Percentiles rank a stretch among this genome's conserved stretches.
These are phyloP conservation scores for Ceratocystis cacaofunesta DNA, from an alignment of 2,329 filamentous ascomycete genomes.

Conservation along the genomic window DNA sequence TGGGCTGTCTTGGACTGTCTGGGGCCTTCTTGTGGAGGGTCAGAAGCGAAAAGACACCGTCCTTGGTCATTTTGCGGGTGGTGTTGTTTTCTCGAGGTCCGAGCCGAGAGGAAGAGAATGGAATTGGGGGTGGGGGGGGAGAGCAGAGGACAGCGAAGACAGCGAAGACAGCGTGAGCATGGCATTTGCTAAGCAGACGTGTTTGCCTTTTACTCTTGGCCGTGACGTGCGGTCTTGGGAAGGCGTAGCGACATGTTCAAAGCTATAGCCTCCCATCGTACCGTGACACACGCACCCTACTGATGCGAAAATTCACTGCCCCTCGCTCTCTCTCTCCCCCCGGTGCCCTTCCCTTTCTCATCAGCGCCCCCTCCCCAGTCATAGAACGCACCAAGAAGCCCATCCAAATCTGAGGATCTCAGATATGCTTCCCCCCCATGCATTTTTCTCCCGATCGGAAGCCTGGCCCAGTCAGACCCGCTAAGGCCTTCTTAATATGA, in stretches of 20 bases:
- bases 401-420: not conserved
- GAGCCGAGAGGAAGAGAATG: not conserved
- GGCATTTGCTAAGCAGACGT: not conserved
- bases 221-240: too few relatives aligned
- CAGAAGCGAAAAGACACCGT: conserved; percentile 6
- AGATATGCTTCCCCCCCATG: not conserved
- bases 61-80: conserved; percentile 5
- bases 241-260: not conserved
- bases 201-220: too few relatives aligned
- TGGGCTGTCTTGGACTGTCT: not conserved
- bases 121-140: not conserved
- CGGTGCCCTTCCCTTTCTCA: not conserved
- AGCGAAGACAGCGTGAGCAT: not conserved
- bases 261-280: not conserved
- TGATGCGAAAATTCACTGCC: not conserved
- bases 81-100: conserved; percentile 1
- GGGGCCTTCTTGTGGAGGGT: not conserved
- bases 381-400: not conserved
- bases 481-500: not conserved
- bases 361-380: not conserved
- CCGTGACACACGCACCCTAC: not conserved
- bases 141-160: not conserved
- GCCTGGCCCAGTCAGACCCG: not conserved
- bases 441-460: not conserved
- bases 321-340: not conserved